Evolutionary conservation across 495 filamentous ascomycete genomes (phyloP).

Genomic region (Alectoria sarmentosa): DNA sequence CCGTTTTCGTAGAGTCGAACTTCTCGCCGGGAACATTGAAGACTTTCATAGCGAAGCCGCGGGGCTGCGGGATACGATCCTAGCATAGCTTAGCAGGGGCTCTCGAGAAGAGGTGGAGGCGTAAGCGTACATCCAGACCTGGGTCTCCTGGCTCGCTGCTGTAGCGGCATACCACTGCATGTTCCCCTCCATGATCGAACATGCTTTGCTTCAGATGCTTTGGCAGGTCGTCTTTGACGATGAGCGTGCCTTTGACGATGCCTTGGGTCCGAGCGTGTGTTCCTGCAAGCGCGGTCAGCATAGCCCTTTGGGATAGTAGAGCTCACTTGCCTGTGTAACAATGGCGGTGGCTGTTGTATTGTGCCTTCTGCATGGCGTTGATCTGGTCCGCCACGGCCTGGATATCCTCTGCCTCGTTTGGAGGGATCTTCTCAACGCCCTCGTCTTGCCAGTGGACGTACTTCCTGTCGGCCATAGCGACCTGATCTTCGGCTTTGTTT

Average conservation of each 20-base stretch:
- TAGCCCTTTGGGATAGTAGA: not conserved
- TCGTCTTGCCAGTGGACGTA: constrained; percentile 38
- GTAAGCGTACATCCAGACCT: constrained; percentile 32
- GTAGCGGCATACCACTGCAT: constrained; percentile 35
- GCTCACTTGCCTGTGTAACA: constrained; percentile 29
- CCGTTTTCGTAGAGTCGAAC: constrained; percentile 33
- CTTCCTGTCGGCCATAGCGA: constrained; percentile 27
- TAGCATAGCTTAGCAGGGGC: constrained; percentile 16
- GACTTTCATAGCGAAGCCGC: constrained; percentile 44
- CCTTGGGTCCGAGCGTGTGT: constrained; percentile 42
- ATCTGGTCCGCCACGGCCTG: constrained; percentile 40
- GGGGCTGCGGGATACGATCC: constrained; percentile 40
- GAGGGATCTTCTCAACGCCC: constrained; percentile 38
- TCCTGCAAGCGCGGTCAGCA: constrained; percentile 13
- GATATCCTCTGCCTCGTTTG: constrained; percentile 39
- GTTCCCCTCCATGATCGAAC: constrained; percentile 36
- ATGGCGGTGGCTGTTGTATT: constrained; percentile 41
- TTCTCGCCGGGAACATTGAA: constrained; percentile 42
- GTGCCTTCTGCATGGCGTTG: constrained; percentile 41
- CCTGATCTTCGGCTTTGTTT: constrained; percentile 22
- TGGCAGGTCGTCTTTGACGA: constrained; percentile 35
- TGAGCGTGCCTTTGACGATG: constrained; percentile 40
- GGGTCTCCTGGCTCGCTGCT: constrained; percentile 39
- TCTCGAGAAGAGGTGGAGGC: constrained; percentile 3
- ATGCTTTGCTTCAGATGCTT: constrained; percentile 39